Base-by-base conservation (phyloP, 78 protist genomes). In the Bigelowiella natans region DNA sequence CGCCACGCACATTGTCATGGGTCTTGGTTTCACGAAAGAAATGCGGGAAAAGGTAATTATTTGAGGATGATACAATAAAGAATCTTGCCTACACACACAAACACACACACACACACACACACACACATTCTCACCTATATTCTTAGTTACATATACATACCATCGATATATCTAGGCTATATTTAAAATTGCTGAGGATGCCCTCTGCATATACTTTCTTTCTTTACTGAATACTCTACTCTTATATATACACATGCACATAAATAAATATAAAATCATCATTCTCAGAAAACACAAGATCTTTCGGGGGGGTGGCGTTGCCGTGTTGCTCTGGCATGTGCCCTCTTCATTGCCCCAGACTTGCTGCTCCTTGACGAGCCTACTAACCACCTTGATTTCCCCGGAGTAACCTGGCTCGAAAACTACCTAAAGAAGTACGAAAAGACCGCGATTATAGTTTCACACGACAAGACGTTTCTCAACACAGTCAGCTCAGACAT, bases 281-380 rank as follows among this genome's bases (percentile, higher is more conserved):
- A n/a, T 51, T 7, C 73, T 26, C 73, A 51, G 73, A 51, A 51
- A 51, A 51, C 73, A 26, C 18, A 7, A 18, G 73, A 51, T 51
- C 86, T 95, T 36, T 94, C 96, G 30, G 98, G 98, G 1, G 98
- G 98, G 7, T 96, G 98, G 98, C 28, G 95, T 0, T 93, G 94
- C 94, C 90, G 96, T 11, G 36, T 96, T 2, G 95, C 95, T 1
- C 94, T 96, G 26, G 96, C 98, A 31, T 87, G 89, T 30, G 89
- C 89, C 36, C 64, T 96, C 92, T 93, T 93, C 30, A 31, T 87
- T 29, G 39, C 91, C 37, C 95, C 97, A 0, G 92, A 94, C 34
- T 31, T 94, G 83, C 38, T 96, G 40, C 92, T 96, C 31, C 86
- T 95, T 39, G 73, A 51, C 18, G 40, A 87, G 89, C 89, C 89